Base-by-base conservation (phyloP, 139 green algal genomes). In the Chlamydomonas incerta region DNA sequence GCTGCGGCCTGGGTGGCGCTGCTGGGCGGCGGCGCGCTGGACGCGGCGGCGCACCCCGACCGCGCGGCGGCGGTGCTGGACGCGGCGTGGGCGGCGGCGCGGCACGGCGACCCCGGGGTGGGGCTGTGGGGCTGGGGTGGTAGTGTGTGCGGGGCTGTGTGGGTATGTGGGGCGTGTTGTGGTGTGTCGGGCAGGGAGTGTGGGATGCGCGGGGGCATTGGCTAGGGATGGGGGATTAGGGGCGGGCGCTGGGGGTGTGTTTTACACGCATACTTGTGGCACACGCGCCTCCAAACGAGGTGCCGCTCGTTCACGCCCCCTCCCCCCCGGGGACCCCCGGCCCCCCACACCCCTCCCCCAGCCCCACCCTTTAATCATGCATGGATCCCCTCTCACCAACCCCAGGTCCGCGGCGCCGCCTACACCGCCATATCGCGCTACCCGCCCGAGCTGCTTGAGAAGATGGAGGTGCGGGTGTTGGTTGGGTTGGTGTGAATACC, bases 1-100 rank as follows among this genome's bases (percentile, higher is more conserved):
- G 91, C 89, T 0, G 74, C 76, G 41, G 72, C 70, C 35, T 95
- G 92, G 92, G 87, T 95, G 73, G 85, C 33, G 31, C 66, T 94
- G 24, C 77, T 94, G 65, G 81, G 65, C 21, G 58, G 63, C 47
- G 91, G 90, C 26, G 80, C 80, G 0, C 70, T 92, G 50, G 91
- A 94, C 65, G 85, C 88, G 20, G 80, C 82, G 46, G 80, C 68
- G 2, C 73, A 92, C 63, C 83, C 86, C 20, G 80, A 91, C 11
- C 55, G 34, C 62, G 82, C 87, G 9, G 57, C 57, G 8, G 81
- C 82, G 26, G 63, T 88, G 0, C 15, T 93, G 13, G 74, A 87
- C 29, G 50, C 74, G 6, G 74, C 91, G 37, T 94, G 91, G 91
- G 26, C 72, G 21, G 88, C 88, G 13, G 47, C 88, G 2, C 15